Evolutionary conservation across 2,329 filamentous ascomycete genomes (phyloP), one percentile per base, ranked within the genome.

Genomic region (Ophiostoma fasciatum): DNA sequence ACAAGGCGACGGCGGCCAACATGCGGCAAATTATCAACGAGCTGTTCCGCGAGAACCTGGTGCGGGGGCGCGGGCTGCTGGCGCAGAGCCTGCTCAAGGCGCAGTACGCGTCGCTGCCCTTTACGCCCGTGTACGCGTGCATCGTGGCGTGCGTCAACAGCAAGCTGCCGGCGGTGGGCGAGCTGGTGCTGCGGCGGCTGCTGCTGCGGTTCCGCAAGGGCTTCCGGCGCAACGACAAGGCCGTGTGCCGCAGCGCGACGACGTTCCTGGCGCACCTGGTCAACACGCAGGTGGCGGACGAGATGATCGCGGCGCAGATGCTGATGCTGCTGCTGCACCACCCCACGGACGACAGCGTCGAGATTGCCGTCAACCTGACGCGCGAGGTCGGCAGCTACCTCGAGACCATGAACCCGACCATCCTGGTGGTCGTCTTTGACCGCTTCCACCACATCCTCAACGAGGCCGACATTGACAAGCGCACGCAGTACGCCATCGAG

Each of bases 401-500:
- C 45, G 88, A 96, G 54, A 87, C 94, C 54, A 94, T 96, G 85
- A 92, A 83, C 52, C 71, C 77, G 2, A 71, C 82, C 10, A 93
- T 96, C 49, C 78, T 85, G 21, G 72, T 88, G 46, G 82, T 80
- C 18, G 84, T 98, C 7, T 98, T 93, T 52, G 90, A 98, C 51
- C 87, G 94, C 56, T 93, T 98, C 63, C 68, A 90, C 48, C 88
- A 80, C 48, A 94, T 96, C 44, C 64, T 98, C 8, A 88, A 98
- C 61, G 90, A 98, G 57, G 85, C 85, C 30, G 87, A 90, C 51
- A 94, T 98, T 54, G 88, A 96, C 53, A 94, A 94, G 66, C 73
- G 90, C 45, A 87, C 88, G n/a, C 90, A 98, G 60, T 98, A 96
- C 59, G 94, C 94, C 82, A 88, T 98, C 39, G 90, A 98, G 56